Base-by-base conservation (phyloP, 768 basidiomycete species). In the Lyophyllum semitale region DNA sequence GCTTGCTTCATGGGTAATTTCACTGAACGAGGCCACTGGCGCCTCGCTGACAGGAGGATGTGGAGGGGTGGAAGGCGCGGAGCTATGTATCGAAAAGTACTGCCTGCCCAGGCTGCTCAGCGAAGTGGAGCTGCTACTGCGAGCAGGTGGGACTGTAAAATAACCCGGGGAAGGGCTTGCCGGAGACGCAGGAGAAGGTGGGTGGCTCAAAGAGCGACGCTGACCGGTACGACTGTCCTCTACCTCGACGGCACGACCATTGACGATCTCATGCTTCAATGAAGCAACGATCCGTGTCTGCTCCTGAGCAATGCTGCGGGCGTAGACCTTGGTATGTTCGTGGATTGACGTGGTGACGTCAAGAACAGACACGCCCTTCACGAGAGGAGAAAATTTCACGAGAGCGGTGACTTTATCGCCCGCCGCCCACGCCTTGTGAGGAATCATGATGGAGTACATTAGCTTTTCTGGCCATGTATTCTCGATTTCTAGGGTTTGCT, bases 381-480 rank as follows among this genome's bases (percentile, higher is more conserved):
- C 74, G 20, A 97, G 73, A 0, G 96, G 95, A 30, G 85, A 85
- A 67, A 97, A 91, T 68, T 96, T 97, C 70, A 93, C 81, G 12
- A 88, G 73, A 0, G 92, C 88, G 0, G 89, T 88, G 53, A 97
- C 73, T 9, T 79, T 81, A 70, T 98, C 95, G 6, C 95, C 95
- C 0, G 88, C 90, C 0, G 94, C 92, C 86, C 91, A 98, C 0
- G 95, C 96, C 67, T 95, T 96, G 79, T 96, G 94, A 0, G 95
- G 95, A 29, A 98, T 72, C 75, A 94, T 90, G 66, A 93, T 84
- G 5, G 89, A 87, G 70, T 96, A 98, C 95, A 95, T 96, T 72
- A 97, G 76, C 74, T 98, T 98, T 20, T 89, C 89, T 0, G 96
- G 95, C 96, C 96, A 98, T 15, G 94, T 95, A 69, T 95, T 97